Conservation (phyloP, 2,329 filamentous ascomycete species). For the Pseudogymnoascus sp. region DNA sequence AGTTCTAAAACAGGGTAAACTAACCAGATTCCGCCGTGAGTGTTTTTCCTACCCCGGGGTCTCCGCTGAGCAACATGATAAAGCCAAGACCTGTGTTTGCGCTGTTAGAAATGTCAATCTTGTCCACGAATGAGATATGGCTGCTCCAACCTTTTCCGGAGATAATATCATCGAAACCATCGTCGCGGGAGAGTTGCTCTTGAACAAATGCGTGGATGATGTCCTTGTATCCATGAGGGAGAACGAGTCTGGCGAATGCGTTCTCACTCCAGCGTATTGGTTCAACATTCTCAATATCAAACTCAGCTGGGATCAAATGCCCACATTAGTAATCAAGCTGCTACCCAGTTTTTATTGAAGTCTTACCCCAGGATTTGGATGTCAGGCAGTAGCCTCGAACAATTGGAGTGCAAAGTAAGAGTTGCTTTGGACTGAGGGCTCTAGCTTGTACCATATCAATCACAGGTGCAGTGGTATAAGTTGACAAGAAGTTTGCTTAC, state of each 20-base stretch:
- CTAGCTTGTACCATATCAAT: slow-evolving; percentile 4
- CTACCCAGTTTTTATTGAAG: background rate
- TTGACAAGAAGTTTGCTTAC: slow-evolving; percentile 9
- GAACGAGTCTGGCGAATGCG: slow-evolving; percentile 41
- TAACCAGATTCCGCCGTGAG: slow-evolving; percentile 54
- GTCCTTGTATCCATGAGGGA: slow-evolving; percentile 41
- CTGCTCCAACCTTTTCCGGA: slow-evolving; percentile 38
- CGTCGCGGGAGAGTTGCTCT: slow-evolving; percentile 34
- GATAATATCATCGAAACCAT: slow-evolving; percentile 43
- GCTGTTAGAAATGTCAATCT: background rate
- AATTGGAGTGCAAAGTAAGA: slow-evolving; percentile 23
- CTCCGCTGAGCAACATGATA: slow-evolving; percentile 32
- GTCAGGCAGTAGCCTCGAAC: slow-evolving; percentile 27
- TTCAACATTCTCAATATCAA: slow-evolving; percentile 37
- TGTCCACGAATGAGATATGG: background rate
- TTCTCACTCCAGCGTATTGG: slow-evolving; percentile 40
- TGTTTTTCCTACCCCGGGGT: slow-evolving; percentile 56
- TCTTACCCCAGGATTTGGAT: slow-evolving; percentile 27
- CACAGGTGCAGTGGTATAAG: background rate
- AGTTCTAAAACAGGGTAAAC: slow-evolving; percentile 24
- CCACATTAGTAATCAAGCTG: slow-evolving; percentile 1
- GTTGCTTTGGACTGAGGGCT: slow-evolving; percentile 11
- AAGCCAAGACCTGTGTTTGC: slow-evolving; percentile 11
- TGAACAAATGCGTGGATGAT: slow-evolving; percentile 42
- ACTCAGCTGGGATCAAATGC: slow-evolving; percentile 21